Conservation (phyloP, 257 asterid species). For the Ophiorrhiza pumila region DNA sequence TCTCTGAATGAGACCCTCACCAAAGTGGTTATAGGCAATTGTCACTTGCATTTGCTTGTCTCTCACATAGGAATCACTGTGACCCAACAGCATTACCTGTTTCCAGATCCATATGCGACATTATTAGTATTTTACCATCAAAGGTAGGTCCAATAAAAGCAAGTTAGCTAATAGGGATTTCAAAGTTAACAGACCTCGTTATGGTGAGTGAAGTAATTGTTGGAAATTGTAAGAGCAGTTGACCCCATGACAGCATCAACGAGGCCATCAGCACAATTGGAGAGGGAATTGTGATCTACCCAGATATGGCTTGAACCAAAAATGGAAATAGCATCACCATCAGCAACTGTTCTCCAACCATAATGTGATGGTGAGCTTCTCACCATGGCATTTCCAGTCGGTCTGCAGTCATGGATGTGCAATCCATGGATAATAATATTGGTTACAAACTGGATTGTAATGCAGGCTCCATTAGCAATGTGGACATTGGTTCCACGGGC, state of each 20-base stretch:
- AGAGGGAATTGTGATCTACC: slow-evolving; percentile 87
- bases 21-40: slow-evolving; percentile 90
- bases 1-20: slow-evolving; percentile 89
- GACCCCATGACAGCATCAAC: slow-evolving; percentile 97
- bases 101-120: slow-evolving; percentile 9
- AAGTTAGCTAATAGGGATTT: slow-evolving; percentile 9
- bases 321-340: slow-evolving; percentile 84
- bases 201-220: slow-evolving; percentile 83
- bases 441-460: slow-evolving; percentile 71
- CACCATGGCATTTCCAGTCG: slow-evolving; percentile 91
- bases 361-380: slow-evolving; percentile 80
- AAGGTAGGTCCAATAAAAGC: neutral
- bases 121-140: neutral
- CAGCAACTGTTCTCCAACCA: slow-evolving; percentile 96
- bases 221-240: slow-evolving; percentile 83
- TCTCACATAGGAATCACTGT: slow-evolving; percentile 73
- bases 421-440: slow-evolving; percentile 80
- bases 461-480: slow-evolving; percentile 77
- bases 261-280: slow-evolving; percentile 89
- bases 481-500: slow-evolving; percentile 83
- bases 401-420: slow-evolving; percentile 77
- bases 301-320: slow-evolving; percentile 90
- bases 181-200: slow-evolving; percentile 54
- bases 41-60: slow-evolving; percentile 97
- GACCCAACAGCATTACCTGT: slow-evolving; percentile 95